Base-by-base conservation (phyloP, 1,284 basidiomycete species). In the Abortiporus biennis region DNA sequence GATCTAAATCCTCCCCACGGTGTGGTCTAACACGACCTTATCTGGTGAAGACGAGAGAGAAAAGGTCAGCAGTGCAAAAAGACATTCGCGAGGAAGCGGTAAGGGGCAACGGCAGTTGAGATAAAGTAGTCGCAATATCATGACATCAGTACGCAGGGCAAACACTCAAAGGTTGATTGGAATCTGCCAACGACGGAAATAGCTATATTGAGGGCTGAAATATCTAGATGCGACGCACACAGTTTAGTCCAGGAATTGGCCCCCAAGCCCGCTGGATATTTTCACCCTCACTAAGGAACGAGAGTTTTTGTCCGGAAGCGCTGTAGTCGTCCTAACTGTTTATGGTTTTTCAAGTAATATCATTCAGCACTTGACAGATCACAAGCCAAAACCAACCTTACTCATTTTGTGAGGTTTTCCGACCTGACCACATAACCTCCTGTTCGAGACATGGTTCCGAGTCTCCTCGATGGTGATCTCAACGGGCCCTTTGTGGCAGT, bases 401-500 rank as follows among this genome's bases (percentile, higher is more conserved):
- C 44, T 41, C 32, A 41, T 37, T 45, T 42, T 37, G 38, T 24
- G 20, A 21, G 21, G 19, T 33, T 35, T 27, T 44, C 37, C 33
- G 40, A 38, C 23, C 33, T 23, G 22, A 29, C 44, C 32, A 45
- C 45, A 39, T 40, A 44, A 36, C n/a, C n/a, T 36, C 23, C 21
- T 44, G 50, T 47, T 48, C 50, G 39, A 49, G 46, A 40, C 43
- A 34, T 37, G 36, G 32, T 36, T 12, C 22, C 17, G 34, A 27
- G 29, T 20, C 20, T 30, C 31, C 27, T 24, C 21, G 36, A 37
- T 43, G 46, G 45, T 47, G 42, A 47, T 51, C 40, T 39, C 12
- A 38, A 36, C n/a, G 19, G 38, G 45, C 47, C 37, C 54, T 51
- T 58, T 56, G 58, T 57, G 59, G 59, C 59, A 57, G 57, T 59